A percentile compares a stretch with the other conserved stretches of the same genome.
Evolutionary conservation across 176 grass and related monocot species (phyloP).

Genomic region (Aegilops sharonensis): DNA sequence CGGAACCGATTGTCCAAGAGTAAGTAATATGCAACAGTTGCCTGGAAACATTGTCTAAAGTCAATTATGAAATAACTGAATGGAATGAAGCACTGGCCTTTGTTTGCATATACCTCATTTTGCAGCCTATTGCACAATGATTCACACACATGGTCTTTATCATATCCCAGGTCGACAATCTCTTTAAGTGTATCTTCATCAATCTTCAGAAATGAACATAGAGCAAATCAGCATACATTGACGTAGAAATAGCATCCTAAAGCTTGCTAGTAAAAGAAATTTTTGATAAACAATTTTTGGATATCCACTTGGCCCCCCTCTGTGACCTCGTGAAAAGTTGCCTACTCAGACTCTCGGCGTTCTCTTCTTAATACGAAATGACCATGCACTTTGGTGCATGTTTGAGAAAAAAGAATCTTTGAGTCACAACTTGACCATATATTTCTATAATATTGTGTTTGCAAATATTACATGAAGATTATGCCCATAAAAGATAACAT

Average conservation of each 20-base stretch:
- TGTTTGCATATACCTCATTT: slow-evolving; percentile 71
- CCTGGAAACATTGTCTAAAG: slow-evolving; percentile 50
- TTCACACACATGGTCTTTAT: slow-evolving; percentile 73
- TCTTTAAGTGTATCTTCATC: slow-evolving; percentile 90
- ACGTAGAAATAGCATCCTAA: not conserved
- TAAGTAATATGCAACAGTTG: slow-evolving; percentile 95
- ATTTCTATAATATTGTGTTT: slow-evolving; percentile 10
- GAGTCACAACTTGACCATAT: not conserved
- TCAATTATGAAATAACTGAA: slow-evolving; percentile 30
- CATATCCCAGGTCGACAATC: slow-evolving; percentile 79
- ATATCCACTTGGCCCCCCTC: too few relatives aligned
- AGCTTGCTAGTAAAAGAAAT: not conserved
- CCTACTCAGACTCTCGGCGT: too few relatives aligned
- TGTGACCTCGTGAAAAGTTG: too few relatives aligned
- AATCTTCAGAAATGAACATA: slow-evolving; percentile 58
- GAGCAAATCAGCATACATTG: slow-evolving; percentile 28
- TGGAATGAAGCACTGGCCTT: slow-evolving; percentile 1
- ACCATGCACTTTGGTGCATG: too few relatives aligned
- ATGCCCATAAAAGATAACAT: slow-evolving; percentile 5
- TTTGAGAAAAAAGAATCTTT: too few relatives aligned
- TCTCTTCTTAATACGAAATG: too few relatives aligned
- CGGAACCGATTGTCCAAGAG: slow-evolving; percentile 93
- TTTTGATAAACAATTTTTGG: not conserved
- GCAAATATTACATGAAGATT: not conserved
- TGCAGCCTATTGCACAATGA: slow-evolving; percentile 77